phyloP scores from a whole-genome alignment of 176 grass and related monocot genomes.

The Musa acuminata region DNA sequence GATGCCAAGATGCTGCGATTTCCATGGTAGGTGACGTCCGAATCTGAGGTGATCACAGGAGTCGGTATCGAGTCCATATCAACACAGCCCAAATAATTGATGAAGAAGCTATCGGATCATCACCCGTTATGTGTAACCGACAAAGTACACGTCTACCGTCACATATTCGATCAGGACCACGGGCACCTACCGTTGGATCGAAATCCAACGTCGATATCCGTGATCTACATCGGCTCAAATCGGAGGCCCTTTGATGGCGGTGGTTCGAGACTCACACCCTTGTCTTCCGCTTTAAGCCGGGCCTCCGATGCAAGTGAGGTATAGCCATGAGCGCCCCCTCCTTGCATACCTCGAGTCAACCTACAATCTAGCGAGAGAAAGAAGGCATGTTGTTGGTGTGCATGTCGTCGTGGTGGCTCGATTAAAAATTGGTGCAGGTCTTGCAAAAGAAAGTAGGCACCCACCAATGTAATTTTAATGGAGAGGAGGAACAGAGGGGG shows the following conservation, averaged over 20 bases:
- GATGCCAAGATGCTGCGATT: too few species aligned
- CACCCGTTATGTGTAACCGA: constrained; percentile 37
- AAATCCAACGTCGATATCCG: constrained; percentile 16
- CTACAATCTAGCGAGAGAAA: background rate
- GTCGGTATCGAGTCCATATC: too few species aligned
- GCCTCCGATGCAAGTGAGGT: background rate
- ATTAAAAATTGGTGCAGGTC: background rate
- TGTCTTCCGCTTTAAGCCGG: constrained; percentile 44
- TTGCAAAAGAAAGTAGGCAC: background rate
- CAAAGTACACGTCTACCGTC: constrained; percentile 34
- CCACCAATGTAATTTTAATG: background rate
- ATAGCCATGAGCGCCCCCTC: background rate
- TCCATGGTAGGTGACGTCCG: too few species aligned
- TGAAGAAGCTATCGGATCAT: constrained; percentile 10
- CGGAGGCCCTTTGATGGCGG: constrained; percentile 25
- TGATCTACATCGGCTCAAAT: background rate
- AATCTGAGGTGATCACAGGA: too few species aligned
- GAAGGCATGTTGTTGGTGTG: too few species aligned
- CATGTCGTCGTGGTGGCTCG: background rate
- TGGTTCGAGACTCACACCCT: constrained; percentile 29
- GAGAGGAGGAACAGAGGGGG: constrained; percentile 7
- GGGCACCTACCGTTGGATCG: constrained; percentile 16
- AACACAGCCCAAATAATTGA: constrained; percentile 27
- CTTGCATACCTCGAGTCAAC: too few species aligned
- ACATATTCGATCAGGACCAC: background rate